Base-by-base conservation (phyloP, 2,329 filamentous ascomycete genomes). In the Microcyclosporella mali region DNA sequence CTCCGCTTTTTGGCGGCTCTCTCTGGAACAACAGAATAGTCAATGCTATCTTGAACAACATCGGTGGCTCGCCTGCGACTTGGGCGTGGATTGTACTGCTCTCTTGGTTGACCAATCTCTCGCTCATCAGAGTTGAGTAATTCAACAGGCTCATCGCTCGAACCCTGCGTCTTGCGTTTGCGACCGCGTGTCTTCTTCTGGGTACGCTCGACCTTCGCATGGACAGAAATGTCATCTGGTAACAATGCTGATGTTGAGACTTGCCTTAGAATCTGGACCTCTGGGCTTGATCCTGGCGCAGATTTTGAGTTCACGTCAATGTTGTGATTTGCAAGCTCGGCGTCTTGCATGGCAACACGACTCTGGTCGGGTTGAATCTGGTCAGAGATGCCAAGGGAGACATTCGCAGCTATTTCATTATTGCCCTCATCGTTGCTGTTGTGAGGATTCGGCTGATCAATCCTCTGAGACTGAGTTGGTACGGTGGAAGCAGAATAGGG, bases 1-100 rank as follows among this genome's bases (percentile, higher is more conserved):
- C 65, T 63, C 45, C 71, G 64, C 53, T 70, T 74, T 15, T 60
- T 66, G 4, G 45, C 52, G 11, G 57, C 53, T 60, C 68, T 64
- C 66, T 74, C 58, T 47, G 68, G 45, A 45, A 49, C 35, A 46
- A 64, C 52, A 46, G 66, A 56, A 45, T 50, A 59, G 48, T 64
- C 61, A 41, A 56, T 51, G 2, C 52, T 36, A 29, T 57, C 50
- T 15, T 62, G 54, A 1, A 53, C n/a, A 18, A 56, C 28, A 7
- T 44, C 38, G 10, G 54, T 61, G n/a, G 57, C 51, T 42, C 60
- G 32, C 46, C 61, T 36, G 45, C 61, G 57, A 43, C 64, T 67
- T 21, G 62, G 66, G 37, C 66, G 52, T 2, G 67, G 65, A 40
- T 61, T 49, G 45, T 69, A 70, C 10, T 55, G 46, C 50, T 70